Evolutionary conservation across 345 rosid genomes (phyloP), one percentile per base, ranked within the genome.

Genomic region (Syzygium aqueum): DNA sequence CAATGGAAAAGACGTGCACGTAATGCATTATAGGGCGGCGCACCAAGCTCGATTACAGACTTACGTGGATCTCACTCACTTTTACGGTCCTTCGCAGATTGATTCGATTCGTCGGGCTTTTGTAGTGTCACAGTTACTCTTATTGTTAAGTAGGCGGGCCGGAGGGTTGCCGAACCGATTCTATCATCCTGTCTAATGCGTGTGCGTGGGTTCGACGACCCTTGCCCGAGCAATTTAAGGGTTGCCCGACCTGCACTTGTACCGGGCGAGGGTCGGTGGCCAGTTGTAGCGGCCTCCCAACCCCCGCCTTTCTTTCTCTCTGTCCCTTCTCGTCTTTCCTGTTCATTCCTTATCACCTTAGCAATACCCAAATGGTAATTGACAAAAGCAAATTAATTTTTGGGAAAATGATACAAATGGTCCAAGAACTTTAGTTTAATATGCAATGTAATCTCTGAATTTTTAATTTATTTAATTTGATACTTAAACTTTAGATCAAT

Each of bases 121-220:
- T 17, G 43, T 30, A 8, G 78, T 23, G 40, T 30, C 3, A 33
- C 40, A 11, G 43, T 8, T 67, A 30, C 33, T 67, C 33, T 8
- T 67, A 16, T 67, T 8, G 46, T 30, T 30, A 30, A 67, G 46
- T 16, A 67, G 78, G 78, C 3, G 78, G 46, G 46, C 46, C 6
- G 46, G 46, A 43, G 46, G 46, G 46, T 43, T 43, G 46, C 46
- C 46, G 6, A 43, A 43, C 46, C 46, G 46, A 43, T 6, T 27
- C 30, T 59, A 33, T 73, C 1, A 2, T 0, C 7, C 25, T 2
- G 1, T 2, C 0, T 8, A 54, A 54, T 54, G 11, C 25, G 7
- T 4, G 17, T 5, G 30, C n/a, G 2, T 3, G 30, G n/a, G 65
- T 57, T 63, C 33, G 40, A 63, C 16, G 77, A 63, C 40, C 77